Base-by-base conservation (phyloP, 2,329 filamentous ascomycete genomes). In the Hypomyces rosellus region DNA sequence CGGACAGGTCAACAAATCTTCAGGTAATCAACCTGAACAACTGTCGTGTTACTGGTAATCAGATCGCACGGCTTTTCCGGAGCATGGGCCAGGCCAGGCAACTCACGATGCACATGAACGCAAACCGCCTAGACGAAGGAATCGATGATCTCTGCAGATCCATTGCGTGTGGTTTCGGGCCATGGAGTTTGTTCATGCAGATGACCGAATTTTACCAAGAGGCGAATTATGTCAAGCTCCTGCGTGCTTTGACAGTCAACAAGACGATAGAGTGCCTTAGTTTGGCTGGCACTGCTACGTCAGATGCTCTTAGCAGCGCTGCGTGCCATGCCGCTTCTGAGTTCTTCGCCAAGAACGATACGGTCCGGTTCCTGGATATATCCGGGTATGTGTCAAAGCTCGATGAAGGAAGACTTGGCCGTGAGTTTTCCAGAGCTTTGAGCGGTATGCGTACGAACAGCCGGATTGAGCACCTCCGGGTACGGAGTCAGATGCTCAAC, bases 121-220 rank as follows among this genome's bases (percentile, higher is more conserved):
- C 72, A 30, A 81, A 80, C 55, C 74, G 73, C 2, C 64, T 82
- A 3, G 78, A 81, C 51, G 66, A 70, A 11, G 76, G 74, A 2
- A 73, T 80, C 30, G 74, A 74, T 15, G 69, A 76, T 46, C 64
- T 81, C 49, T 75, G 74, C 18, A 65, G 69, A 16, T 72, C 75
- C 7, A 71, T 82, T 22, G 64, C 69, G 1, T 63, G 67, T 47
- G 73, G 73, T 13, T 71, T 72, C 54, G 74, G 75, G 1, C 77
- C 77, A 1, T 73, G 69, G 53, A 73, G 70, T 20, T 63, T 81
- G 18, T 74, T 76, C 54, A 63, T 80, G 53, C 74, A 80, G 54
- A 80, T 81, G 77, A 66, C 80, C n/a, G 76, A 81, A 53, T 80
- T 81, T 55, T 66, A 68, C 16, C 63, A 73, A 37, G 78, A 81